Conservation (phyloP, 2,329 filamentous ascomycete species). For the Apiospora koreana region DNA sequence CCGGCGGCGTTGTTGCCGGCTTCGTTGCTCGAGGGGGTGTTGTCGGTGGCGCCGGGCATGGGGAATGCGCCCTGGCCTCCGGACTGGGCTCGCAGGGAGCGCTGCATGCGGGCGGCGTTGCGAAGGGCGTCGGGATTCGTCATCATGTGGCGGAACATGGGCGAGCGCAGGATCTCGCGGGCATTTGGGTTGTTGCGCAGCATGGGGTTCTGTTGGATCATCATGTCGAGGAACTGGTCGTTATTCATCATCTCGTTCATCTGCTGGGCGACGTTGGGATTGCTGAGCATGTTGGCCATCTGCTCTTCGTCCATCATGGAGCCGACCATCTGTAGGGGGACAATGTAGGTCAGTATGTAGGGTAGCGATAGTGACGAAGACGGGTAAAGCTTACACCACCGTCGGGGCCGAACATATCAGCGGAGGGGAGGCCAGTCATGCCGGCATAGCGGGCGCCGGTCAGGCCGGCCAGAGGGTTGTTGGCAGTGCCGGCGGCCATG, state of each 20-base stretch:
- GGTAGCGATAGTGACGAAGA: background rate
- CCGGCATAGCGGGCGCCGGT: constrained; percentile 94
- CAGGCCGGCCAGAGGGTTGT: constrained; percentile 86
- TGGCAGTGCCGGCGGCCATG: constrained; percentile 80
- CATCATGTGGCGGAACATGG: constrained; percentile 88
- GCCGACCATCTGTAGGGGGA: constrained; percentile 74
- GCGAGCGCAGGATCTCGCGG: constrained; percentile 83
- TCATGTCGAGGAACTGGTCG: constrained; percentile 90
- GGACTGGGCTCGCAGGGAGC: constrained; percentile 59
- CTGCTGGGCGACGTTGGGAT: constrained; percentile 81
- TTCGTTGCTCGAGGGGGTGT: constrained; percentile 57
- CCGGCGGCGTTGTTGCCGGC: constrained; percentile 22
- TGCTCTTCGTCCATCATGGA: constrained; percentile 76
- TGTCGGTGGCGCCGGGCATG: constrained; percentile 89
- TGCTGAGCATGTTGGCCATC: constrained; percentile 81
- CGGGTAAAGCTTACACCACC: constrained; percentile 87
- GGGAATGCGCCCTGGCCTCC: constrained; percentile 68
- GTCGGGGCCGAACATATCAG: constrained; percentile 89
- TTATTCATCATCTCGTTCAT: constrained; percentile 97
- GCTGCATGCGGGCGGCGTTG: constrained; percentile 80
- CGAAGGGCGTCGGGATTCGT: constrained; percentile 85
- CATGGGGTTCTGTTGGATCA: constrained; percentile 90
- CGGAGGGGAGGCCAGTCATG: constrained; percentile 83
- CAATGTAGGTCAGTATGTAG: background rate
- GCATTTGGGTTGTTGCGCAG: constrained; percentile 73